These are phyloP conservation scores for Boletus vermiculosoides DNA, from an alignment of 768 basidiomycete species.

Conservation along the genomic window DNA sequence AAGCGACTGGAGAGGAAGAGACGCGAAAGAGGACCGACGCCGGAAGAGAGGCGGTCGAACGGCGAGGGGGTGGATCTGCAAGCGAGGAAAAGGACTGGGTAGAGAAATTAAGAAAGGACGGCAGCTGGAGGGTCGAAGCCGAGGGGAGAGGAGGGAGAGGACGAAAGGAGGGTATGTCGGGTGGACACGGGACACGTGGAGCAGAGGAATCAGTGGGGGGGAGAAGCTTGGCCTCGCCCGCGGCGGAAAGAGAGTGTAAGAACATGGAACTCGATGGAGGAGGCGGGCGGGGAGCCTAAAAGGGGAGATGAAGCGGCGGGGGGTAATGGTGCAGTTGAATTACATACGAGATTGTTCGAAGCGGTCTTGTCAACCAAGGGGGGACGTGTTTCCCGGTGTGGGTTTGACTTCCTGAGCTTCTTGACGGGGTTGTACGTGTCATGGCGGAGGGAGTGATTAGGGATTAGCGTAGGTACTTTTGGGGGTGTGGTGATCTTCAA, in stretches of 20 bases:
- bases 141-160: conserved; percentile 37
- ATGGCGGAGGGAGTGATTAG: conserved; percentile 20
- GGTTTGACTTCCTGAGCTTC: conserved; percentile 26
- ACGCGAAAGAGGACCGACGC: conserved; percentile 17
- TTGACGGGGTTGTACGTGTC: conserved; percentile 19
- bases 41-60: conserved; percentile 12
- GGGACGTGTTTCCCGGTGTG: conserved; percentile 21
- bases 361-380: conserved; percentile 36
- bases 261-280: conserved; percentile 19
- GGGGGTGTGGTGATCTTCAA: conserved; percentile 33
- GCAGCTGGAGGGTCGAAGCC: conserved; percentile 39
- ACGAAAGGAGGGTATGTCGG: conserved; percentile 20
- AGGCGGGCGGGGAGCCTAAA: conserved; percentile 12
- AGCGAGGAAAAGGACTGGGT: conserved; percentile 18
- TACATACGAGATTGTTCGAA: conserved; percentile 31
- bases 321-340: conserved; percentile 3
- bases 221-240: conserved; percentile 7
- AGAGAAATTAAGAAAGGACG: conserved; percentile 37
- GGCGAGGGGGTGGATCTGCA: conserved; percentile 7
- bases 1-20: conserved; percentile 16
- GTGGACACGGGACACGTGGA: conserved; percentile 13
- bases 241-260: conserved; percentile 5
- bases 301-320: conserved; percentile 14
- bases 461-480: conserved; percentile 30
- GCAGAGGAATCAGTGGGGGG: conserved; percentile 12